Evolutionary conservation across 768 basidiomycete genomes (phyloP).

Genomic region (Boletus rex-veris): DNA sequence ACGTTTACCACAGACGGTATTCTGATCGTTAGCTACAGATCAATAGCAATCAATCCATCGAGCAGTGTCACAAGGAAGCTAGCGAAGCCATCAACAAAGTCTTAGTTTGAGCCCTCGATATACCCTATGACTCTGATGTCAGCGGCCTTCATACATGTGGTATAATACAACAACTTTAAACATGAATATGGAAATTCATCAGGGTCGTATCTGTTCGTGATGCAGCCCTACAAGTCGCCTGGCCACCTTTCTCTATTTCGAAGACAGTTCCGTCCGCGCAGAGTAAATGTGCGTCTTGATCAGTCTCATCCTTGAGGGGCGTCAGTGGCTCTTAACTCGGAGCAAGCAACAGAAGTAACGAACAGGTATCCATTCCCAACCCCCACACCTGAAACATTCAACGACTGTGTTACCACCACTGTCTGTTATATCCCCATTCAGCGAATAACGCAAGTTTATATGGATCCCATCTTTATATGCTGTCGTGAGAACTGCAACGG

Average conservation of each 20-base stretch:
- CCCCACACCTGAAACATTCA: constrained; percentile 74
- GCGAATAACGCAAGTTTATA: constrained; percentile 53
- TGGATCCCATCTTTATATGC: constrained; percentile 82
- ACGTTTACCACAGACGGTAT: background rate
- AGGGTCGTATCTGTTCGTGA: constrained; percentile 29
- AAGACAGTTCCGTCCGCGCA: constrained; percentile 80
- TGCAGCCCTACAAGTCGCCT: constrained; percentile 47
- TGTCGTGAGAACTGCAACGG: constrained; percentile 51
- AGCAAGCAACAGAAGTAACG: constrained; percentile 23
- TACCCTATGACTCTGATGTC: constrained; percentile 5
- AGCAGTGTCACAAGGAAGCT: constrained; percentile 67
- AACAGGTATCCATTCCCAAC: constrained; percentile 89
- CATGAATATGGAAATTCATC: constrained; percentile 46
- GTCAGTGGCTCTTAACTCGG: background rate
- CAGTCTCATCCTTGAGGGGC: constrained; percentile 48
- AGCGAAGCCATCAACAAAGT: constrained; percentile 51
- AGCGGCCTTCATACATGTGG: background rate
- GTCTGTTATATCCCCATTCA: constrained; percentile 39
- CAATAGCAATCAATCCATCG: constrained; percentile 62
- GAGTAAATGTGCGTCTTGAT: constrained; percentile 63
- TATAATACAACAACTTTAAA: constrained; percentile 25
- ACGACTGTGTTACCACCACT: constrained; percentile 55
- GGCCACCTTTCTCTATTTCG: constrained; percentile 57
- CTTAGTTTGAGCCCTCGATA: constrained; percentile 28
- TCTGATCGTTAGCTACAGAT: constrained; percentile 43